Percentiles rank a stretch among this genome's conserved stretches.
These are phyloP conservation scores for Cunninghamia lanceolata DNA, from an alignment of 75 land plant species.

Conservation along the genomic window DNA sequence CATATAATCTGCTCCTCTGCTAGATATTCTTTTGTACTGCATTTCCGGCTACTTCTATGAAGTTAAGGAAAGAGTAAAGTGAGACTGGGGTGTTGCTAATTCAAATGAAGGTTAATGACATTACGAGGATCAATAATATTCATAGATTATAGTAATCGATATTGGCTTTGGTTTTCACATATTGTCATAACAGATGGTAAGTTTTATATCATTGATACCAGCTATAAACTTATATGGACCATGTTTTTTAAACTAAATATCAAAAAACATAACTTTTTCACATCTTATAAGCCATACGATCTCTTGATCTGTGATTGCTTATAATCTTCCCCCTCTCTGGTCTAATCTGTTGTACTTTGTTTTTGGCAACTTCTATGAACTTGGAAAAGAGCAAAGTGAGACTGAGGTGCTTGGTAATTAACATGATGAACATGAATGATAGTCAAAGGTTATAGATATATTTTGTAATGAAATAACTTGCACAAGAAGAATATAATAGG, in stretches of 20 bases:
- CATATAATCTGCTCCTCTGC: not conserved
- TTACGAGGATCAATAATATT: not conserved
- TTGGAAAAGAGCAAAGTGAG: conserved; percentile 16
- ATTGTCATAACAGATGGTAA: not conserved
- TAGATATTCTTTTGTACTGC: not conserved
- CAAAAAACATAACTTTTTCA: not conserved
- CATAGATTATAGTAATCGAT: not conserved
- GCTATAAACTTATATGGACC: not conserved
- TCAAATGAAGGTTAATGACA: not conserved
- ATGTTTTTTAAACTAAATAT: not conserved
- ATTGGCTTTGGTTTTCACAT: not conserved
- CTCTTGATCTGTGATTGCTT: not conserved
- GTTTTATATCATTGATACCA: not conserved
- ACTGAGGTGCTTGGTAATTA: not conserved
- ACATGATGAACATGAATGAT: not conserved
- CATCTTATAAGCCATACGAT: not conserved
- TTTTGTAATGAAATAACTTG: too few relatives aligned
- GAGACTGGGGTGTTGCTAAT: too few relatives aligned
- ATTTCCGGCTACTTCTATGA: too few relatives aligned
- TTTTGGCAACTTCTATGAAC: conserved; percentile 19
- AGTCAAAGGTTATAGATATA: not conserved
- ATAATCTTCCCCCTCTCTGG: not conserved
- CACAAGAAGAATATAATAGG: too few relatives aligned
- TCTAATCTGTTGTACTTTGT: not conserved
- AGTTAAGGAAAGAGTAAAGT: too few relatives aligned